phyloP scores from a whole-genome alignment of 2,329 filamentous ascomycete genomes.

The Sphaerulina musiva region DNA sequence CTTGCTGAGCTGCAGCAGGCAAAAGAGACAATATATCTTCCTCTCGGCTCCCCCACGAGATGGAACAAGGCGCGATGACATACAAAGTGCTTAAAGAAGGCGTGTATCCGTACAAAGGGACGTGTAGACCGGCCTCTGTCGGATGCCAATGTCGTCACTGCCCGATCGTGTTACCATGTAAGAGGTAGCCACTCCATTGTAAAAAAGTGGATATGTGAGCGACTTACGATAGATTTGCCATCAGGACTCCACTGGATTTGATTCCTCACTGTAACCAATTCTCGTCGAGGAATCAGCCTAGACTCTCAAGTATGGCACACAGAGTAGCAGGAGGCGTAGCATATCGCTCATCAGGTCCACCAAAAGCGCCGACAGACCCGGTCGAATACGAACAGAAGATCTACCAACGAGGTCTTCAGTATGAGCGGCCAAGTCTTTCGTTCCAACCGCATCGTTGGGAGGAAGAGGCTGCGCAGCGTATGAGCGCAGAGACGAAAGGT shows the following conservation, averaged over 20 bases:
- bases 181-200: background rate
- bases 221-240: background rate
- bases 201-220: background rate
- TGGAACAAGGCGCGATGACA: too few species aligned
- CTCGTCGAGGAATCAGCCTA: background rate
- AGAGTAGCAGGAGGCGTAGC: conserved; percentile 1
- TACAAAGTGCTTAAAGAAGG: background rate
- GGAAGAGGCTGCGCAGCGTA: conserved; percentile 23
- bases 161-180: background rate
- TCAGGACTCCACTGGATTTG: too few species aligned
- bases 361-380: conserved; percentile 9
- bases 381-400: conserved; percentile 30
- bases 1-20: background rate
- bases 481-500: conserved; percentile 28
- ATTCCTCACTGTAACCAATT: too few species aligned
- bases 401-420: conserved; percentile 32
- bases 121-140: too few species aligned
- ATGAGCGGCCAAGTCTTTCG: conserved; percentile 32
- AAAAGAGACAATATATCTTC: background rate
- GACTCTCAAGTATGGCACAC: conserved; percentile 2
- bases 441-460: conserved; percentile 32
- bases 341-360: conserved; percentile 1
- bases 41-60: too few species aligned
- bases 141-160: background rate
- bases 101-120: background rate